These are phyloP conservation scores for Pyrus betulifolia DNA, from an alignment of 306 rosid genomes.

Conservation along the genomic window DNA sequence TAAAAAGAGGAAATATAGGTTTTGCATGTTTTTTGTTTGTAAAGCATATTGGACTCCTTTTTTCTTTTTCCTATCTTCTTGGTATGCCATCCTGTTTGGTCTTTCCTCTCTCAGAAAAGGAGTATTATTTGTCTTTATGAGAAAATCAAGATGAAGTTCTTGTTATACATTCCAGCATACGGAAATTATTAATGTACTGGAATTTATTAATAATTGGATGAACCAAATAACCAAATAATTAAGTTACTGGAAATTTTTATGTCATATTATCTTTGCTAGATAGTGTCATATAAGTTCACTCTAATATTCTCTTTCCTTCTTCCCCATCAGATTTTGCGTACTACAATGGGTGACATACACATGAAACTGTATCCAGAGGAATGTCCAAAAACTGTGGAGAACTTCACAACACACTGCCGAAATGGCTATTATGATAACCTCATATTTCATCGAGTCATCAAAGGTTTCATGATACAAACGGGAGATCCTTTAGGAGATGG, in stretches of 20 bases:
- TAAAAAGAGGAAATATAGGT: not conserved
- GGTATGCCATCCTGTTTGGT: not conserved
- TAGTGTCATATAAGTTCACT: not conserved
- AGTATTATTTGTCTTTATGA: not conserved
- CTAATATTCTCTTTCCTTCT: not conserved
- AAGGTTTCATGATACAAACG: conserved; percentile 96
- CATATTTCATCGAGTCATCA: conserved; percentile 91
- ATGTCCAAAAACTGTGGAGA: conserved; percentile 97
- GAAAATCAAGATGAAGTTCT: not conserved
- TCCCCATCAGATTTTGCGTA: conserved; percentile 61
- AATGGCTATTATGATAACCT: conserved; percentile 94
- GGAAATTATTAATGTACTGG: not conserved
- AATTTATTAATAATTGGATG: not conserved
- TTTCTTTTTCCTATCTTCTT: not conserved
- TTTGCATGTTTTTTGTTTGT: not conserved
- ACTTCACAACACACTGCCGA: conserved; percentile 94
- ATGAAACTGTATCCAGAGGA: conserved; percentile 94
- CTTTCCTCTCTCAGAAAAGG: not conserved
- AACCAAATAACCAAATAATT: not conserved
- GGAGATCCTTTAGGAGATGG: conserved; percentile 99
- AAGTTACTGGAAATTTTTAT: not conserved
- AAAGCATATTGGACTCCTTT: not conserved
- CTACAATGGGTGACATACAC: conserved; percentile 96
- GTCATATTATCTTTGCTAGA: not conserved
- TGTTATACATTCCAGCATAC: not conserved